phyloP scores from a whole-genome alignment of 345 rosid genomes.

The Gossypium raimondii region DNA sequence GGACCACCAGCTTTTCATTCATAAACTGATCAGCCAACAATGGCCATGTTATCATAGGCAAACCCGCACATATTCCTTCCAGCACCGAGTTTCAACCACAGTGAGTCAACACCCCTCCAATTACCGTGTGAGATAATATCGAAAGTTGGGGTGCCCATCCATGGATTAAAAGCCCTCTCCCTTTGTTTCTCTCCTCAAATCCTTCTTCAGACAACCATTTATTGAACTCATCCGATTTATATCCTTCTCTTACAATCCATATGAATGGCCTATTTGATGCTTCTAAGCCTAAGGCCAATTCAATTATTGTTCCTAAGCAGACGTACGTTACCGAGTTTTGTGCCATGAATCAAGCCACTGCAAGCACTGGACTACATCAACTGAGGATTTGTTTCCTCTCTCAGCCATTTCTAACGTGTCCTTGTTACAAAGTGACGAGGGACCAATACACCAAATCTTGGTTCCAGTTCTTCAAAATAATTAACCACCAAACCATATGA shows the following conservation, averaged over 20 bases:
- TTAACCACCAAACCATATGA: conserved; percentile 34
- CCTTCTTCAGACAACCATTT: not conserved
- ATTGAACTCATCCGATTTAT: not conserved
- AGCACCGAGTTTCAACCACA: not conserved
- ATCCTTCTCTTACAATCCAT: not conserved
- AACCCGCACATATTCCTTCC: not conserved
- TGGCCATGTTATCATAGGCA: not conserved
- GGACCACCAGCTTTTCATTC: not conserved
- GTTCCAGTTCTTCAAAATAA: conserved; percentile 28
- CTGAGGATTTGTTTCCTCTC: conserved; percentile 24
- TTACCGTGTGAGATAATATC: not conserved
- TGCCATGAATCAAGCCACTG: not conserved
- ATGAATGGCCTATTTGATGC: not conserved
- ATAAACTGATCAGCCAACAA: not conserved
- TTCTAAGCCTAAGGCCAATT: not conserved
- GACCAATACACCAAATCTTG: conserved; percentile 41
- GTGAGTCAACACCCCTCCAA: not conserved
- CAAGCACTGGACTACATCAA: conserved; percentile 7
- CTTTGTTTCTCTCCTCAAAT: not conserved
- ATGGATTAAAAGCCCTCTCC: not conserved
- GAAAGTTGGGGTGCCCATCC: not conserved
- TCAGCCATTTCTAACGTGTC: conserved; percentile 20
- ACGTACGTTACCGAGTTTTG: not conserved
- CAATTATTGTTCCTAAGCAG: not conserved
- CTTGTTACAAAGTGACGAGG: conserved; percentile 28